These are phyloP conservation scores for Pseudofabraea citricarpa DNA, from an alignment of 2,329 filamentous ascomycete genomes.

Conservation along the genomic window DNA sequence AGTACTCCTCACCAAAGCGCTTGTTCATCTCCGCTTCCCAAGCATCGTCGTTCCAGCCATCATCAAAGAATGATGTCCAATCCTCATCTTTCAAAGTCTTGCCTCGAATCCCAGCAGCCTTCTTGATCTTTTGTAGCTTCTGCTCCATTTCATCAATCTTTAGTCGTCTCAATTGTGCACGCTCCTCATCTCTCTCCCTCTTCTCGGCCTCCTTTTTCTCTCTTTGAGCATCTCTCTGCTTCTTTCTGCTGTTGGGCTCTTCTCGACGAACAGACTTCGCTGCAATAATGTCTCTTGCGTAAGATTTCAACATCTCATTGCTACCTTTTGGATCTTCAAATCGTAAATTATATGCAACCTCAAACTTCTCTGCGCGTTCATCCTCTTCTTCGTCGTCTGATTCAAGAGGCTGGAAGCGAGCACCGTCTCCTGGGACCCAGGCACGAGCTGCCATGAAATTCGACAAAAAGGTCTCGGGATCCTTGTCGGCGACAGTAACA, in stretches of 20 bases:
- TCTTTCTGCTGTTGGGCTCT: constrained; percentile 71
- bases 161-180: constrained; percentile 76
- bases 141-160: constrained; percentile 87
- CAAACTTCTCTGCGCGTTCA: constrained; percentile 75
- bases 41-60: constrained; percentile 79
- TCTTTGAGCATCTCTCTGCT: constrained; percentile 71
- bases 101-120: constrained; percentile 75
- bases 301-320: constrained; percentile 83
- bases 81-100: constrained; percentile 68
- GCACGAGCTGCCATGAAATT: constrained; percentile 92
- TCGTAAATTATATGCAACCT: constrained; percentile 90
- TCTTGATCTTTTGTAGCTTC: constrained; percentile 82
- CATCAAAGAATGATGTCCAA: constrained; percentile 80
- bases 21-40: constrained; percentile 91
- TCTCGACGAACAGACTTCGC: constrained; percentile 83
- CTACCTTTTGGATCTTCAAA: constrained; percentile 89
- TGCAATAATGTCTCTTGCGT: constrained; percentile 79
- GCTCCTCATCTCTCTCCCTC: constrained; percentile 70
- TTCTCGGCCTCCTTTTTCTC: constrained; percentile 76
- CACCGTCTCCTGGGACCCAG: constrained; percentile 69
- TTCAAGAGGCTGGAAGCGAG: constrained; percentile 76
- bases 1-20: constrained; percentile 87
- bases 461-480: constrained; percentile 88
- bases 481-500: constrained; percentile 72
- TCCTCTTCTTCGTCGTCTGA: constrained; percentile 78